A percentile compares a stretch with the other conserved stretches of the same genome.
Evolutionary conservation across 345 rosid genomes (phyloP).

Genomic region (Camelina neglecta): DNA sequence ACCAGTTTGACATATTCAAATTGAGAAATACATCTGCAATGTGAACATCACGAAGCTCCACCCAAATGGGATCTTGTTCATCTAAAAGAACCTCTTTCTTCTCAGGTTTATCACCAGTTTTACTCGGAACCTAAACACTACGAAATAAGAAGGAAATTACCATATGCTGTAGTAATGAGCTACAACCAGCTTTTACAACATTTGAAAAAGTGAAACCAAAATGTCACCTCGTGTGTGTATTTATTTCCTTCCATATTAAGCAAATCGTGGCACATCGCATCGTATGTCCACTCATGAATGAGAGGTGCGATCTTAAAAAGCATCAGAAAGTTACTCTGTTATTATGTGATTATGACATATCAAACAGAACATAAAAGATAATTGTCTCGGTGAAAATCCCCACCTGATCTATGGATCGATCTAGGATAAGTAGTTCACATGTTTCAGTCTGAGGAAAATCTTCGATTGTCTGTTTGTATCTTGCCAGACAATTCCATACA

Average conservation of each 20-base stretch:
- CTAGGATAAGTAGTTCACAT: constrained; percentile 90
- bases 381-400: constrained; percentile 16
- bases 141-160: constrained; percentile 42
- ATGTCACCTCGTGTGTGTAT: constrained; percentile 83
- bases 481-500: constrained; percentile 81
- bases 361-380: constrained; percentile 9
- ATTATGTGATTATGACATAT: constrained; percentile 7
- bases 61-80: constrained; percentile 97
- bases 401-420: constrained; percentile 96
- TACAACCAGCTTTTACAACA: constrained; percentile 22
- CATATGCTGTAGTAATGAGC: constrained; percentile 42
- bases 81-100: constrained; percentile 92
- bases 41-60: constrained; percentile 95
- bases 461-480: constrained; percentile 69
- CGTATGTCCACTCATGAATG: constrained; percentile 99
- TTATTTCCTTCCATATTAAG: constrained; percentile 93
- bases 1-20: not conserved
- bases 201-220: constrained; percentile 27
- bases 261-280: constrained; percentile 97
- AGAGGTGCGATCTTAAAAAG: constrained; percentile 85
- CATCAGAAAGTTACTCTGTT: constrained; percentile 22
- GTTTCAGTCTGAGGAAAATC: constrained; percentile 92
- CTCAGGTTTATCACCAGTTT: constrained; percentile 73
- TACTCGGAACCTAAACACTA: constrained; percentile 71
- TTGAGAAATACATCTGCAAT: constrained; percentile 72